Percentiles rank a stretch among this genome's conserved stretches.
Evolutionary conservation across 2,329 filamentous ascomycete genomes (phyloP).

Genomic region (Botrytis fabae): DNA sequence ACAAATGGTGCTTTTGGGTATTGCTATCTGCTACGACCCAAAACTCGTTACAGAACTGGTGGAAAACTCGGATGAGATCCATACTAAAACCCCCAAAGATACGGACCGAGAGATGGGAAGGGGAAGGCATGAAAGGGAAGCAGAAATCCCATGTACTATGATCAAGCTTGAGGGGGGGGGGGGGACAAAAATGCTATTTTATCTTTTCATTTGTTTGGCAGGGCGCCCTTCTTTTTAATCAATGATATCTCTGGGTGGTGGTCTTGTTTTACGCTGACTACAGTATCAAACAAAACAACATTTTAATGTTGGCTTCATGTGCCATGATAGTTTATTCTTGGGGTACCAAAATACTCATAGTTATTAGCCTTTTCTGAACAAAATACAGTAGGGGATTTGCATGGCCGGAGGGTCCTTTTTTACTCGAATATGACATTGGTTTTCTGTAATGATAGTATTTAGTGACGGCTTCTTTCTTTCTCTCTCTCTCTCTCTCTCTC

Average conservation of each 20-base stretch:
- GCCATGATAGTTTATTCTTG: slow-evolving; percentile 21
- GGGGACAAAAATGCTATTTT: slow-evolving; percentile 29
- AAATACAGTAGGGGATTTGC: slow-evolving; percentile 13
- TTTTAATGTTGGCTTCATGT: slow-evolving; percentile 35
- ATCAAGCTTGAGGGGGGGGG: slow-evolving; percentile 27
- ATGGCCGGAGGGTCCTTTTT: slow-evolving; percentile 6
- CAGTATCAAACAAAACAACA: slow-evolving; percentile 28
- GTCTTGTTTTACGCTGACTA: slow-evolving; percentile 12
- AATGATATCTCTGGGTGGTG: slow-evolving; percentile 27
- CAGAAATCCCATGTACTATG: slow-evolving; percentile 34
- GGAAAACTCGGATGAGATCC: slow-evolving; percentile 12
- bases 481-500: neutral
- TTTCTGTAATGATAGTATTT: neutral
- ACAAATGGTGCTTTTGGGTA: slow-evolving; percentile 25
- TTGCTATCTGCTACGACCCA: slow-evolving; percentile 19
- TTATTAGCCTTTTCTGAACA: slow-evolving; percentile 18
- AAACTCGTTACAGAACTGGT: slow-evolving; percentile 23
- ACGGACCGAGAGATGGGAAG: slow-evolving; percentile 11
- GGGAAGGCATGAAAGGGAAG: slow-evolving; percentile 21
- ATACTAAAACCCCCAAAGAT: neutral
- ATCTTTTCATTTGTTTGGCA: slow-evolving; percentile 28
- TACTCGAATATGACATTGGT: neutral
- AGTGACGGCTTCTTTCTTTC: neutral
- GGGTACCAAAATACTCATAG: slow-evolving; percentile 25
- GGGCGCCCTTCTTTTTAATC: slow-evolving; percentile 26